phyloP scores from a whole-genome alignment of 1,284 basidiomycete genomes.

The Melampsora abietis-canadensis region DNA sequence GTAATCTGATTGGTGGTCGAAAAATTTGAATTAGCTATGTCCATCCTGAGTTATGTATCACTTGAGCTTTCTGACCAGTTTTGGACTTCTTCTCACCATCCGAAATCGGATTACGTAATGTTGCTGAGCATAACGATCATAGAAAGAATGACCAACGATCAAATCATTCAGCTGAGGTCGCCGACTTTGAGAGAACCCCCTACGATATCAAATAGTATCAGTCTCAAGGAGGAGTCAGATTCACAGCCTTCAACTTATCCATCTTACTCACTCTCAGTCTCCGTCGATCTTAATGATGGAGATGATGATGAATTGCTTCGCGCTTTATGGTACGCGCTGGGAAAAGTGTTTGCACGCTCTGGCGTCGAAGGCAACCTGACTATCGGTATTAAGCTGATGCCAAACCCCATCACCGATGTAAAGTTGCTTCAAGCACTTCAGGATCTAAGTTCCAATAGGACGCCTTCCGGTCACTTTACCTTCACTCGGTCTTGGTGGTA shows the following conservation, averaged over 20 bases:
- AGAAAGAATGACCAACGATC: background rate
- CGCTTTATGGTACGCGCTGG: slow-evolving; percentile 21
- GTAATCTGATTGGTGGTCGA: too few relatives aligned
- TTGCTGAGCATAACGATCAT: too few relatives aligned
- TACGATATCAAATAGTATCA: background rate
- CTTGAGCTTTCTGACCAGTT: too few relatives aligned
- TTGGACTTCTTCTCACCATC: too few relatives aligned
- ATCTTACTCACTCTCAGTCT: background rate
- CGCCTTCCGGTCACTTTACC: background rate
- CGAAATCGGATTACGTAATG: too few relatives aligned
- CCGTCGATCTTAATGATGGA: background rate
- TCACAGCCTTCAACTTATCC: background rate
- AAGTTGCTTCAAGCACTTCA: slow-evolving; percentile 2
- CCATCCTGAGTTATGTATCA: too few relatives aligned
- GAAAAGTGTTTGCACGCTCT: slow-evolving; percentile 12
- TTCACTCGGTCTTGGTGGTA: slow-evolving; percentile 35
- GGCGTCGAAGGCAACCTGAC: background rate
- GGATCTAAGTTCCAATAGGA: background rate
- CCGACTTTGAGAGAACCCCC: background rate
- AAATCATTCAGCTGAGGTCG: background rate
- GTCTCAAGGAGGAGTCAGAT: background rate
- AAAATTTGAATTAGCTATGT: too few relatives aligned
- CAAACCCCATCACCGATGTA: background rate
- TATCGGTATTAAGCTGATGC: slow-evolving; percentile 2
- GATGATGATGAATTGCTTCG: slow-evolving; percentile 5